Base-by-base conservation (phyloP, 345 rosid genomes). In the Citrus hindsii region DNA sequence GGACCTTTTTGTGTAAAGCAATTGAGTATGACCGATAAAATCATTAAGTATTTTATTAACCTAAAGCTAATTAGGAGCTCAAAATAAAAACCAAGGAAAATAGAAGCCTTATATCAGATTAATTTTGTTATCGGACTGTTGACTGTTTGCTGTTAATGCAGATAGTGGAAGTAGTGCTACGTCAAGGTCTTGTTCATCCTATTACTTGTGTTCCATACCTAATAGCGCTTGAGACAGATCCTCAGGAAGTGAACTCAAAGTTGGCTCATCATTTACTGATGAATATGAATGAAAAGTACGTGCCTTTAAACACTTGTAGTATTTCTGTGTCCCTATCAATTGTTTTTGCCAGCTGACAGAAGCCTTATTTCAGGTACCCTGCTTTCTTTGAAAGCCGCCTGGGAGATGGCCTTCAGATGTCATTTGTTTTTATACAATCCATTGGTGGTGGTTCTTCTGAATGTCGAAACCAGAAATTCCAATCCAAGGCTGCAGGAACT, bases 101-200 rank as follows among this genome's bases (percentile, higher is more conserved):
- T 35, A 46, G 42, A 21, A 66, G 27, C 27, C 37, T 2, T 33
- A 35, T 38, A 24, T 35, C 69, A 66, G 38, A 22, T 8, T n/a
- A 27, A 18, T 55, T 71, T 55, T 14, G 19, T 35, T 42, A 46
- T 73, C 25, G 38, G 27, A 58, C 46, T 60, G 24, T 8, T 25
- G 55, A n/a, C 24, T 35, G 48, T 28, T 63, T 67, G 33, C 40
- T 75, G 62, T 72, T 16, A 22, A 33, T 82, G 90, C 93, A 97
- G 99, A 97, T 97, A 80, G 98, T 97, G 83, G 99, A 97, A 86
- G 85, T 97, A 55, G 99, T 92, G 69, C 88, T 97, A 66, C 98
- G 98, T 48, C 99, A 97, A 85, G 99, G 99, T 82, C 98, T 97
- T 80, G 98, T 97, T 79, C 99, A 97, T 88, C 98, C 99, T 79